Base-by-base conservation (phyloP, 2,329 filamentous ascomycete species). In the Elsinoe arachidis region DNA sequence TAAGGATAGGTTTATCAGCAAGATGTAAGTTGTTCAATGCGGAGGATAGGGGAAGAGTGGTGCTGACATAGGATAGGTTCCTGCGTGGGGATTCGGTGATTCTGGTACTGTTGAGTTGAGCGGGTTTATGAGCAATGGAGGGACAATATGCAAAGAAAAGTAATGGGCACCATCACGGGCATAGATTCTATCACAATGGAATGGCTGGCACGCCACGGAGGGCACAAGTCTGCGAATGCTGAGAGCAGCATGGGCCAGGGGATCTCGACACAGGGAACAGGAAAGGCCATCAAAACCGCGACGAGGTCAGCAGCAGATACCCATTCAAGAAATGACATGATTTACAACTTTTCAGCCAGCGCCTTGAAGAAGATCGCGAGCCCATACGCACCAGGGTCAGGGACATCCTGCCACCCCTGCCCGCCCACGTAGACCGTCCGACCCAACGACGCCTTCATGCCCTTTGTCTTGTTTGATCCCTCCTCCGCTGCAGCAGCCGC, bases 1-100 rank as follows among this genome's bases (percentile, higher is more conserved):
- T 78, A 96, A 97, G 83, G 93, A 99, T 74, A 81, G 93, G 41
- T 96, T 96, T 74, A 93, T 97, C 68, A 95, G 89, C 80, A 96
- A 96, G 78, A 92, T 96, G 91, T 95, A 19, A 41, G 59, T 57
- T 5, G 2, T n/a, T 2, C 15, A 4, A 14, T 1, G 3, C 9
- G 21, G 4, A 34, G 15, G 21, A 15, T n/a, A 35, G 11, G 17
- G 12, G 15, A 41, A 34, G 21, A 17, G 30, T 46, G 46, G 49
- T 33, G 33, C n/a, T 41, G 11, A 47, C 11, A 2, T 2, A 7
- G 4, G 19, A 14, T 26, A 61, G 59, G 59, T 92, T 93, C 72
- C 73, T 93, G 63, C 80, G 88, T 71, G 88, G 88, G 61, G 89
- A 93, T 70, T 90, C 87, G 39, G 89, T 93, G 65, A 91, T 93